Base-by-base conservation (phyloP, 1,284 basidiomycete species). In the Ceratobasidium sp. region DNA sequence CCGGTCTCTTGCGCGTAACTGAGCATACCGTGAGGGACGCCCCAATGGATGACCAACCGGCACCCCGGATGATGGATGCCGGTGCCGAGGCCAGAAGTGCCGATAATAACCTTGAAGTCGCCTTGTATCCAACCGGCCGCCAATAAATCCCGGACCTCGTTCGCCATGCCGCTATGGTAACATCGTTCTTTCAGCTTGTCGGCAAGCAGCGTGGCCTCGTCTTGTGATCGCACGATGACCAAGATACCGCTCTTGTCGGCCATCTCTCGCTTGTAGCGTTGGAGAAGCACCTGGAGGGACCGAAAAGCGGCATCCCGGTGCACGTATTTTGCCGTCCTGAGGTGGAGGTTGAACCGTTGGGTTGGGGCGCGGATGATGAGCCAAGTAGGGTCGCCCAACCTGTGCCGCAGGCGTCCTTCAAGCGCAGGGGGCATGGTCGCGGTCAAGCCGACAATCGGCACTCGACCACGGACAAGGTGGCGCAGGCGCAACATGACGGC, bases 381-480 rank as follows among this genome's bases (percentile, higher is more conserved):
- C 55, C 38, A 50, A 1, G 59, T 48, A 16, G 70, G 70, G 4
- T 12, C 18, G 2, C 70, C 70, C 2, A 74, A 14, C 7, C n/a
- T 1, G 12, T 74, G 1, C 10, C 1, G 1, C 1, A 74, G 20
- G 10, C 27, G 23, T 0, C 5, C 3, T 27, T 74, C 70, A 2
- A 62, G 8, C 5, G 18, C 1, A 2, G 70, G 70, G 4, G 70
- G 70, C 16, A 74, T 46, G 1, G 70, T 74, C 10, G 44, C 70
- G 14, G 70, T 33, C 3, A 41, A 10, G 20, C 41, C 20, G 6
- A 74, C 41, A 2, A 74, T 14, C 3, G 70, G 70, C 23, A 74
- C 70, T 3, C 33, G 14, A 6, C 5, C 16, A 33, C 20, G 16
- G 2, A 33, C 30, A 2, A 74, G 30, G 14, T 2, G 16, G 16